Percentiles rank a stretch among this genome's conserved stretches.
phyloP scores from a whole-genome alignment of 352 stramenopile genomes.

The Phytophthora macrochlamydospora region DNA sequence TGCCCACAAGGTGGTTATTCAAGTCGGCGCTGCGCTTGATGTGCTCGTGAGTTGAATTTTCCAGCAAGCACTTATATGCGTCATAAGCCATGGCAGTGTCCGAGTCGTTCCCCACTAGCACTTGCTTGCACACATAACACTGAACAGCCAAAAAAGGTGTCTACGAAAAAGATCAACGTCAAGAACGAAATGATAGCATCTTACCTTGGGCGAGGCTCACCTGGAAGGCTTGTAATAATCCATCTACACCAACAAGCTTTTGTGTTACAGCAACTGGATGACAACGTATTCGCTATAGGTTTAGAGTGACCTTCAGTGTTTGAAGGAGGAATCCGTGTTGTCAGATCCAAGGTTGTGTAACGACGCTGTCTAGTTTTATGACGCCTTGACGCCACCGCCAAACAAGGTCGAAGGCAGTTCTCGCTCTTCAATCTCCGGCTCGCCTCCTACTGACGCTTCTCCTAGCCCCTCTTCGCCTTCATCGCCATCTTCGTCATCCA shows the following conservation, averaged over 20 bases:
- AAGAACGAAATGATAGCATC: constrained; percentile 5
- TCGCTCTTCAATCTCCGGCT: constrained; percentile 58
- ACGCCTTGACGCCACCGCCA: constrained; percentile 23
- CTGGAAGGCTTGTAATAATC: constrained; percentile 1
- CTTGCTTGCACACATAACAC: not conserved
- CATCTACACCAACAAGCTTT: constrained; percentile 10
- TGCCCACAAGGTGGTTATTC: constrained; percentile 57
- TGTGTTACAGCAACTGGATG: not conserved
- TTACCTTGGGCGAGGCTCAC: not conserved
- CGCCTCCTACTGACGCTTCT: constrained; percentile 4
- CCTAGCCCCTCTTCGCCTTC: constrained; percentile 35
- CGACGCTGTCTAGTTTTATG: constrained; percentile 13
- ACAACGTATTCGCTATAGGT: not conserved
- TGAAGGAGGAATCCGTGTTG: too few relatives aligned
- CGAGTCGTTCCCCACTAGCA: not conserved
- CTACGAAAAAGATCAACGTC: constrained; percentile 24
- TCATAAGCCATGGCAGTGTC: constrained; percentile 33
- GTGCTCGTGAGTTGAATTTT: constrained; percentile 50
- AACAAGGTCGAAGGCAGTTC: constrained; percentile 61
- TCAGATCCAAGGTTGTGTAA: not conserved
- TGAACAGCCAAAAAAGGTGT: constrained; percentile 19
- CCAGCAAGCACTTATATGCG: constrained; percentile 56
- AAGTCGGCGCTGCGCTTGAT: constrained; percentile 43
- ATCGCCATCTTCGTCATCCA: constrained; percentile 87
- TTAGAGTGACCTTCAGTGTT: too few relatives aligned